Evolutionary conservation across 176 grass and related monocot species (phyloP).

Genomic region (Poa annua): DNA sequence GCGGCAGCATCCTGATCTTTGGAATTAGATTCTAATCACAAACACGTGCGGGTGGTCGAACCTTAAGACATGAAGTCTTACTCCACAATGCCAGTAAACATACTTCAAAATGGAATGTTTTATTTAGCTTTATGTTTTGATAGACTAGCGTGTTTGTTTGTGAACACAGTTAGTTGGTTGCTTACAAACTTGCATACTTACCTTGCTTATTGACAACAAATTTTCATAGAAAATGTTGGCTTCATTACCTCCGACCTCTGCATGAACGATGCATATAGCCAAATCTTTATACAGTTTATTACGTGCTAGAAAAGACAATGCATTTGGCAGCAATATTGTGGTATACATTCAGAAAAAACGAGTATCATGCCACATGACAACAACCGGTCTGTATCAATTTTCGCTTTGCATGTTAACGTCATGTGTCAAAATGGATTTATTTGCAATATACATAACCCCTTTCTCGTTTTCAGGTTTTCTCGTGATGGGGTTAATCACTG

Average conservation of each 20-base stretch:
- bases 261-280: background rate
- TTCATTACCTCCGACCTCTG: background rate
- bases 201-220: background rate
- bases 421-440: background rate
- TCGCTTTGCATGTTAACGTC: background rate
- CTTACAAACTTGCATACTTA: constrained; percentile 4
- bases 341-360: background rate
- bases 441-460: background rate
- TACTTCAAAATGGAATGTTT: background rate
- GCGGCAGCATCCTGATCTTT: background rate
- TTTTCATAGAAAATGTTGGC: too few species aligned
- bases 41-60: background rate
- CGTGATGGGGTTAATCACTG: constrained; percentile 64
- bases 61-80: background rate
- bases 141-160: background rate
- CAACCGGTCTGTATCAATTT: background rate
- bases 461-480: constrained; percentile 29
- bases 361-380: background rate
- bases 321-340: constrained; percentile 3
- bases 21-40: background rate
- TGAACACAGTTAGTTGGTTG: background rate
- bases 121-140: constrained; percentile 10
- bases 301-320: background rate
- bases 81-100: constrained; percentile 4
- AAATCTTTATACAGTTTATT: background rate